Percentiles rank a stretch among this genome's conserved stretches.
Evolutionary conservation across 1,139 yeast genomes (phyloP).

Genomic region (Blastobotrys illinoisensis): DNA sequence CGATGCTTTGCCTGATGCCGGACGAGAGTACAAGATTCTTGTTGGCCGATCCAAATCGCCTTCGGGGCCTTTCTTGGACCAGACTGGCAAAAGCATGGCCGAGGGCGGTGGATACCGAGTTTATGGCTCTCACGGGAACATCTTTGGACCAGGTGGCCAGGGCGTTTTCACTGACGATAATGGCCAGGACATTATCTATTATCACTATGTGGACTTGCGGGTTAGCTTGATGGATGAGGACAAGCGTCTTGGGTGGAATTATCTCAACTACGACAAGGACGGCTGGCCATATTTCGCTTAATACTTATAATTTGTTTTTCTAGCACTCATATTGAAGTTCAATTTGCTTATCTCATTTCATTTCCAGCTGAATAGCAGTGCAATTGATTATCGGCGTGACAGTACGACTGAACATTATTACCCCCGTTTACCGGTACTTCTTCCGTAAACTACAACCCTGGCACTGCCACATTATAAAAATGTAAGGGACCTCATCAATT

Average conservation of each 20-base stretch:
- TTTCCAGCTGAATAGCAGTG: not conserved
- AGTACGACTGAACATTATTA: too few relatives aligned
- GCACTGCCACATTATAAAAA: too few relatives aligned
- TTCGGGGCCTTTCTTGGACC: slow-evolving; percentile 6
- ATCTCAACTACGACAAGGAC: slow-evolving; percentile 3
- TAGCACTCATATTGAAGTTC: not conserved
- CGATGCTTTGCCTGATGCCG: slow-evolving; percentile 5
- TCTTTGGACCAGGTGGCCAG: slow-evolving; percentile 8
- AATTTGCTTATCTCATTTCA: too few relatives aligned
- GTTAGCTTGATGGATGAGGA: slow-evolving; percentile 2
- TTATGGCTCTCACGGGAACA: slow-evolving; percentile 5
- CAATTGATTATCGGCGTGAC: too few relatives aligned
- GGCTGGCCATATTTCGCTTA: slow-evolving; percentile 7
- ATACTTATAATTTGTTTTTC: not conserved
- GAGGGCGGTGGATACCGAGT: slow-evolving; percentile 8
- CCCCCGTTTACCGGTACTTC: too few relatives aligned
- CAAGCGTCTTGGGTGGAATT: slow-evolving; percentile 4
- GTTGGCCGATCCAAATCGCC: slow-evolving; percentile 7
- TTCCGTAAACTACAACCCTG: too few relatives aligned
- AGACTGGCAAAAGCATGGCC: slow-evolving; percentile 7
- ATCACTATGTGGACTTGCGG: slow-evolving; percentile 5
- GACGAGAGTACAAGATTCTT: slow-evolving; percentile 8
- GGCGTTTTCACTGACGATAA: slow-evolving; percentile 7
- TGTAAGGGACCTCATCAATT: too few relatives aligned
- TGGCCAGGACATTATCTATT: slow-evolving; percentile 6